phyloP scores from a whole-genome alignment of 352 stramenopile genomes.

The Phytophthora quininea region DNA sequence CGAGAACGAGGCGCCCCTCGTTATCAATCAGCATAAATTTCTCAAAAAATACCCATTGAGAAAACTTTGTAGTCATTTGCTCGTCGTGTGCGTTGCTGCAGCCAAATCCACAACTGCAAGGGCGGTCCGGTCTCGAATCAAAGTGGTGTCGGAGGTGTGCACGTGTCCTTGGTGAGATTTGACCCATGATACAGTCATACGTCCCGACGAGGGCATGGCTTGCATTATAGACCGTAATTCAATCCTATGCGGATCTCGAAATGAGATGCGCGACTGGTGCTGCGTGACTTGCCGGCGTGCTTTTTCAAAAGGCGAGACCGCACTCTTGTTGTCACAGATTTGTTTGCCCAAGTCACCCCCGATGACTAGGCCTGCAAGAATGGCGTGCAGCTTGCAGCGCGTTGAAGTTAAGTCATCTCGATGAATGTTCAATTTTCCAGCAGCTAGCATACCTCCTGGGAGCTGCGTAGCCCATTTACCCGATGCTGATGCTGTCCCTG shows the following conservation, averaged over 20 bases:
- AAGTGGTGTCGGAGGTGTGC: neutral
- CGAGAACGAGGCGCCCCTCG: neutral
- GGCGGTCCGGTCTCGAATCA: neutral
- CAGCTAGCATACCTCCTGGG: neutral
- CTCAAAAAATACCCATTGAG: neutral
- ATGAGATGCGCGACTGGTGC: neutral
- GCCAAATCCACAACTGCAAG: no score
- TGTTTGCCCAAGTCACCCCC: neutral
- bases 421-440: neutral
- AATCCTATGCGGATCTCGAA: neutral
- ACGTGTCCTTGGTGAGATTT: neutral
- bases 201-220: neutral
- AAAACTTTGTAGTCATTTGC: neutral
- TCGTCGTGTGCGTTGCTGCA: no score
- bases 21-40: no score
- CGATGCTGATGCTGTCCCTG: neutral
- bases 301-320: neutral
- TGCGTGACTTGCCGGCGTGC: neutral
- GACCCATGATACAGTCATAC: neutral
- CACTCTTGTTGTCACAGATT: constrained; percentile 13
- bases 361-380: constrained; percentile 1
- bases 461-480: neutral
- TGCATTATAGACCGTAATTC: neutral
- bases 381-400: constrained; percentile 6
- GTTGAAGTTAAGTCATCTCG: constrained; percentile 9